These are phyloP conservation scores for Acacia confusa DNA, from an alignment of 306 rosid genomes.

Conservation along the genomic window DNA sequence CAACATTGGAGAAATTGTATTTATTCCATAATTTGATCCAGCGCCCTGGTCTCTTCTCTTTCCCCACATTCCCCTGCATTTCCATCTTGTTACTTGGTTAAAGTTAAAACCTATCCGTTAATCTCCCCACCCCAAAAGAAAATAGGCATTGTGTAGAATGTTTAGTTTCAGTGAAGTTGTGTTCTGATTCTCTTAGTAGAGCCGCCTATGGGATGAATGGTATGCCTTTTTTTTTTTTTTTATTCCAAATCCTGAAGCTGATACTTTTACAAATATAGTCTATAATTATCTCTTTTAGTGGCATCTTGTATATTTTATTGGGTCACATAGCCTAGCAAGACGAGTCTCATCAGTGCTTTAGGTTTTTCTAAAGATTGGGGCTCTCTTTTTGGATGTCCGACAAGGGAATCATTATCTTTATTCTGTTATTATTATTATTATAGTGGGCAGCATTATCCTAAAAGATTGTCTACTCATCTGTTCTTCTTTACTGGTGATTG, in stretches of 20 bases:
- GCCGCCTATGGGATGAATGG: conserved; percentile 33
- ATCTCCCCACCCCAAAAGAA: conserved; percentile 18
- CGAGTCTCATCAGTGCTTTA: neutral
- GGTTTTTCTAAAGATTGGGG: neutral
- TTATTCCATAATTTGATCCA: conserved; percentile 39
- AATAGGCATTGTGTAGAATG: conserved; percentile 12
- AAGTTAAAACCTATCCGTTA: conserved; percentile 15
- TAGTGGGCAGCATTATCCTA: conserved; percentile 1
- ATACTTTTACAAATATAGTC: conserved; percentile 18
- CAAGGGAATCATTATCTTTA: neutral
- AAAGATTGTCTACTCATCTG: neutral
- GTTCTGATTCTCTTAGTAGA: conserved; percentile 11
- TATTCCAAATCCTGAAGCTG: conserved; percentile 15
- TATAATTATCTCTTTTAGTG: conserved; percentile 10
- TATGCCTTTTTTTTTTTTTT: neutral
- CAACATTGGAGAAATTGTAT: conserved; percentile 44
- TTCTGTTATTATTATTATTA: neutral
- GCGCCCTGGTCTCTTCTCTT: conserved; percentile 33
- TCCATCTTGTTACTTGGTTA: conserved; percentile 33
- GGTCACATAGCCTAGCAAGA: neutral
- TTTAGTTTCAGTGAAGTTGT: conserved; percentile 21
- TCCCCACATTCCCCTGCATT: conserved; percentile 22
- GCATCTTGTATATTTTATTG: neutral
- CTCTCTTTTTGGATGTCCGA: neutral
- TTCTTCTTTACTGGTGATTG: neutral